Percentiles rank a stretch among this genome's conserved stretches.
These are phyloP conservation scores for Neohortaea acidophila DNA, from an alignment of 495 filamentous ascomycete genomes.

Conservation along the genomic window DNA sequence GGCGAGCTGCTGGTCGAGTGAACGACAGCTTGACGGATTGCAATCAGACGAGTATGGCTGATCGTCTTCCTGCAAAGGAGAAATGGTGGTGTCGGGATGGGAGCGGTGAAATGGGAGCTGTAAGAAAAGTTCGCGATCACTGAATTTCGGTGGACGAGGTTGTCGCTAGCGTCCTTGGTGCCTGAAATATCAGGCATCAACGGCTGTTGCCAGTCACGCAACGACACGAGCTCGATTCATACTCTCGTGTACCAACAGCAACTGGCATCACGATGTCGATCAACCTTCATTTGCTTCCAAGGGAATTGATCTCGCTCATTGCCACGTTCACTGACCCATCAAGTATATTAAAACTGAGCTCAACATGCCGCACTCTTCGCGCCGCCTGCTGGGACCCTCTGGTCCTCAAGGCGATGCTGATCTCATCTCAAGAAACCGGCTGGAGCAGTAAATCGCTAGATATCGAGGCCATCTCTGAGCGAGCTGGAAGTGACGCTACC, in stretches of 20 bases:
- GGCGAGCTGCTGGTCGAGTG: neutral
- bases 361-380: neutral
- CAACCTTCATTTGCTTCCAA: neutral
- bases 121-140: neutral
- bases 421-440: neutral
- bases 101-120: neutral
- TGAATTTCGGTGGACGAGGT: no score
- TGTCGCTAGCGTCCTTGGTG: neutral
- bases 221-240: neutral
- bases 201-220: neutral
- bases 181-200: conserved; percentile 2
- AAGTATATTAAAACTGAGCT: neutral
- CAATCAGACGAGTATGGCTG: conserved; percentile 10
- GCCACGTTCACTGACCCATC: neutral
- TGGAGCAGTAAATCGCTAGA: neutral
- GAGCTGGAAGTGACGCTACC: neutral
- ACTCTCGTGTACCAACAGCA: neutral
- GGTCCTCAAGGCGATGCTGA: neutral
- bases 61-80: conserved; percentile 3
- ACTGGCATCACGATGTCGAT: no score
- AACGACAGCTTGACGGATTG: conserved; percentile 9
- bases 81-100: neutral
- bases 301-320: neutral
- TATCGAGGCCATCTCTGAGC: neutral
- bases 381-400: neutral